These are phyloP conservation scores for Aspergillus wentii DNA, from an alignment of 495 filamentous ascomycete species.

Conservation along the genomic window DNA sequence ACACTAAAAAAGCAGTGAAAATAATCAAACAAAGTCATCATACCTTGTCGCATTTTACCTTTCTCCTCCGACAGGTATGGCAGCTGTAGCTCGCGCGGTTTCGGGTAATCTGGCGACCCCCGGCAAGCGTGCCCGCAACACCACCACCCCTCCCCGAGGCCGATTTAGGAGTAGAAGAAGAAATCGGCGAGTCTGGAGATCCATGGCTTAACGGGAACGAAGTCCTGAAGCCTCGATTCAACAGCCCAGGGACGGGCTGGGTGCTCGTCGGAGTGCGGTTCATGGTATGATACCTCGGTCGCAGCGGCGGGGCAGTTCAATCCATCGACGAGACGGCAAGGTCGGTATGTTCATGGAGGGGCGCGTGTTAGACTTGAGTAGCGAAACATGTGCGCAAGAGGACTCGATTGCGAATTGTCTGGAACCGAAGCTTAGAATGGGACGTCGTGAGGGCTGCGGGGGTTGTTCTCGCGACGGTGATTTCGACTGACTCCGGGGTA, in stretches of 20 bases:
- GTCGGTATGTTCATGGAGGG: too few relatives aligned
- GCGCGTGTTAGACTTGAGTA: too few relatives aligned
- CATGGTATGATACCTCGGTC: conserved; percentile 15
- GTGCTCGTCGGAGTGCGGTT: conserved; percentile 11
- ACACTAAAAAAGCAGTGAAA: neutral
- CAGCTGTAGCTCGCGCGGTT: conserved; percentile 48
- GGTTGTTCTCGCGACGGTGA: too few relatives aligned
- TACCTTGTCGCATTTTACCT: conserved; percentile 46
- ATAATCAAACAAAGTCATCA: neutral
- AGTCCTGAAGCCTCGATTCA: conserved; percentile 4
- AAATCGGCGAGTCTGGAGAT: neutral
- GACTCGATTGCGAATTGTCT: too few relatives aligned
- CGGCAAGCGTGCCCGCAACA: conserved; percentile 11
- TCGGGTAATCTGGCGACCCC: conserved; percentile 41
- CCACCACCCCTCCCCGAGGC: conserved; percentile 2
- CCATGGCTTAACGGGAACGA: conserved; percentile 7
- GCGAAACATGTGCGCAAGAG: too few relatives aligned
- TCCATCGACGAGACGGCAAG: conserved; percentile 10
- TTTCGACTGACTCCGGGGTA: too few relatives aligned
- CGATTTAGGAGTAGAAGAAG: conserved; percentile 3
- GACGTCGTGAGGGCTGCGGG: too few relatives aligned
- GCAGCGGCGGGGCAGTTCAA: conserved; percentile 17
- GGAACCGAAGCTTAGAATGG: too few relatives aligned
- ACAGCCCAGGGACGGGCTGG: conserved; percentile 9
- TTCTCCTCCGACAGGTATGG: conserved; percentile 43